A percentile compares a stretch with the other conserved stretches of the same genome.
These are phyloP conservation scores for Rhynchosporium agropyri DNA, from an alignment of 2,329 filamentous ascomycete genomes.

Conservation along the genomic window DNA sequence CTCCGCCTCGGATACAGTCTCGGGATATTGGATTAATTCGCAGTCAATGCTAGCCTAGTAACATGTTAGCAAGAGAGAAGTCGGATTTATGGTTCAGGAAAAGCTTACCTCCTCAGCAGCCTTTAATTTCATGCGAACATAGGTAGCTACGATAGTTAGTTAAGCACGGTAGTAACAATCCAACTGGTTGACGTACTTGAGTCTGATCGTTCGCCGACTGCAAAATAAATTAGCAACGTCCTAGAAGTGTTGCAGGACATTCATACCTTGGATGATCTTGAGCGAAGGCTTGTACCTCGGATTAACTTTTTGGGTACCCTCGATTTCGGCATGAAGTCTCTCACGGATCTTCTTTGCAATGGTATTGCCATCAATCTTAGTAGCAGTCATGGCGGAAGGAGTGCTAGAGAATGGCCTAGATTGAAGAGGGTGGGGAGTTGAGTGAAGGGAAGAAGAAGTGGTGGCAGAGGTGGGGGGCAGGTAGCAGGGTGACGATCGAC, in stretches of 20 bases:
- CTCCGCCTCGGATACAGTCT: slow-evolving; percentile 80
- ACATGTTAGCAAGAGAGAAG: slow-evolving; percentile 26
- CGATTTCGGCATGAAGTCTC: slow-evolving; percentile 77
- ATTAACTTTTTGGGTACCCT: slow-evolving; percentile 77
- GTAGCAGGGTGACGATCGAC: slow-evolving; percentile 21
- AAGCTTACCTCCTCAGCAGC: slow-evolving; percentile 79
- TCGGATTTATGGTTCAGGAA: background rate
- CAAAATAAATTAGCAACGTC: slow-evolving; percentile 30
- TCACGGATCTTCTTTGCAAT: slow-evolving; percentile 92
- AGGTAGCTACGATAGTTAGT: slow-evolving; percentile 66
- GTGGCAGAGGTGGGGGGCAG: slow-evolving; percentile 30
- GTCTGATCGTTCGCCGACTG: slow-evolving; percentile 91
- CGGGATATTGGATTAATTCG: slow-evolving; percentile 81
- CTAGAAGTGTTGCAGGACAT: background rate
- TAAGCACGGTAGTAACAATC: background rate
- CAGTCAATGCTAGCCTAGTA: slow-evolving; percentile 85
- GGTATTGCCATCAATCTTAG: slow-evolving; percentile 93
- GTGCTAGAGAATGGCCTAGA: slow-evolving; percentile 52
- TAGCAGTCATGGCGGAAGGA: slow-evolving; percentile 73
- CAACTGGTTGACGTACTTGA: slow-evolving; percentile 65
- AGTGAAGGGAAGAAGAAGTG: slow-evolving; percentile 19
- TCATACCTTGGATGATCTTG: slow-evolving; percentile 88
- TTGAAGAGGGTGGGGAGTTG: slow-evolving; percentile 18
- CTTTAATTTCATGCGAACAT: slow-evolving; percentile 99
- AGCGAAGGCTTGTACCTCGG: slow-evolving; percentile 86